phyloP scores from a whole-genome alignment of 2,329 filamentous ascomycete species.

The Calonectria hawksworthii region DNA sequence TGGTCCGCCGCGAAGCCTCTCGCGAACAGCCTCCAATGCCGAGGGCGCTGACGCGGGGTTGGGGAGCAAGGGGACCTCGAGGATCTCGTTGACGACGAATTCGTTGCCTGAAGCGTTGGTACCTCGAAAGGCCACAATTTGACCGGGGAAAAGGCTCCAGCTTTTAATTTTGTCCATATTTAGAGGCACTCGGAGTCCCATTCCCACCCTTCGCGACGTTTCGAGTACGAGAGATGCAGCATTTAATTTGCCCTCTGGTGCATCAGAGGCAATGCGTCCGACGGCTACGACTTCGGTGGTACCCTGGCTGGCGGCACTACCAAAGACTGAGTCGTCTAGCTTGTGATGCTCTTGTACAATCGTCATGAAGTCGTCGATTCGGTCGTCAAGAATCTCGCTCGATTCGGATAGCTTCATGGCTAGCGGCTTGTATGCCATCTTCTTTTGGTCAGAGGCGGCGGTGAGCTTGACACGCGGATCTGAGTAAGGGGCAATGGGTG shows the following conservation, averaged over 20 bases:
- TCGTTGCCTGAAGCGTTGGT: slow-evolving; percentile 88
- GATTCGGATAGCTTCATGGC: slow-evolving; percentile 95
- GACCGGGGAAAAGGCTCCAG: slow-evolving; percentile 93
- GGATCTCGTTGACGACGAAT: slow-evolving; percentile 83
- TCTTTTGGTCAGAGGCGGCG: slow-evolving; percentile 89
- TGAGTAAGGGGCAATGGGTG: slow-evolving; percentile 78
- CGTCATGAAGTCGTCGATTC: slow-evolving; percentile 90
- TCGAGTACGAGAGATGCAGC: slow-evolving; percentile 88
- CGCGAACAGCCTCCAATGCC: slow-evolving; percentile 76
- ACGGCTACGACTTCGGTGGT: slow-evolving; percentile 91
- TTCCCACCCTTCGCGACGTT: slow-evolving; percentile 86
- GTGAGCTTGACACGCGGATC: slow-evolving; percentile 88
- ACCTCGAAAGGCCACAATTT: slow-evolving; percentile 89
- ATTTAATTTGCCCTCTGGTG: slow-evolving; percentile 88
- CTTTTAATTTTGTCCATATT: slow-evolving; percentile 77
- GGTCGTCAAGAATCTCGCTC: slow-evolving; percentile 93
- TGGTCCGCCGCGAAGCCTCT: slow-evolving; percentile 75
- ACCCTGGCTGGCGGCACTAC: slow-evolving; percentile 87
- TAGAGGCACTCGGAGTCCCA: slow-evolving; percentile 84
- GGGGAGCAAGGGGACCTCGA: slow-evolving; percentile 81
- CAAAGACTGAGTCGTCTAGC: slow-evolving; percentile 85
- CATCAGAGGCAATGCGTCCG: slow-evolving; percentile 91
- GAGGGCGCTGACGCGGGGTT: slow-evolving; percentile 78
- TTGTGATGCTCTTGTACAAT: slow-evolving; percentile 81
- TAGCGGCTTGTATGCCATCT: slow-evolving; percentile 91